A percentile compares a stretch with the other conserved stretches of the same genome.
Conservation (phyloP, 192 early-diverging fungal species). For the Entophlyctis luteolus region DNA sequence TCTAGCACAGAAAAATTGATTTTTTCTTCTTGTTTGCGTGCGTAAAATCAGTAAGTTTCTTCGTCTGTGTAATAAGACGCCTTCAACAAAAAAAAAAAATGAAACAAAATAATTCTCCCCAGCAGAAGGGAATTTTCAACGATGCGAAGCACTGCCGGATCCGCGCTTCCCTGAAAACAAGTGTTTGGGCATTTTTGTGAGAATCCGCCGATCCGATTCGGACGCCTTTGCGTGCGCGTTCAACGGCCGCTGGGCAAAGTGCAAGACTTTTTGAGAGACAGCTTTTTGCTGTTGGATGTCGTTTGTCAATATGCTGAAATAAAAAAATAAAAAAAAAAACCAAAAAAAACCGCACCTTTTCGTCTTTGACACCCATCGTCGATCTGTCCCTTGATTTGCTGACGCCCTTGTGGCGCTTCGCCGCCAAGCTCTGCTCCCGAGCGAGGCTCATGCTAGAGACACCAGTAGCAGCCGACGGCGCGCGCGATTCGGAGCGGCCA, state of each 20-base stretch:
- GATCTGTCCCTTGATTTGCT: conserved; percentile 34
- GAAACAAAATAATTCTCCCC: too few relatives aligned
- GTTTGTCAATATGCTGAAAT: conserved; percentile 14
- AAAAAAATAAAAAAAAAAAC: conserved; percentile 20
- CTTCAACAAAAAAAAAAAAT: too few relatives aligned
- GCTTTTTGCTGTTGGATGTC: conserved; percentile 43
- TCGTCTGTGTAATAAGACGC: too few relatives aligned
- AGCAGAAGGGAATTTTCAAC: conserved; percentile 30
- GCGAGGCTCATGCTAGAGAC: neutral
- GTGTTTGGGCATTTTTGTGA: conserved; percentile 94
- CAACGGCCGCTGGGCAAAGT: conserved; percentile 65
- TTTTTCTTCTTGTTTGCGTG: too few relatives aligned
- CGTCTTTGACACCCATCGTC: conserved; percentile 71
- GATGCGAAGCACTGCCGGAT: conserved; percentile 36
- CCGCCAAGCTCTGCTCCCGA: conserved; percentile 18
- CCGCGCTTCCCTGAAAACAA: conserved; percentile 90
- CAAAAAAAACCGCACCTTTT: conserved; percentile 31
- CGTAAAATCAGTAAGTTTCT: too few relatives aligned
- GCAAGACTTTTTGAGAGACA: conserved; percentile 74
- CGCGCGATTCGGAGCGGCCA: conserved; percentile 64
- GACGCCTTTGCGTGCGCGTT: conserved; percentile 78
- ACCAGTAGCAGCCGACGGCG: neutral
- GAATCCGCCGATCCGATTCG: conserved; percentile 92
- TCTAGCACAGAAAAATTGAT: too few relatives aligned
- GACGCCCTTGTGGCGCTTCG: conserved; percentile 32